Evolutionary conservation across 148 eudicot species (phyloP).

Genomic region (Cornus kousa): DNA sequence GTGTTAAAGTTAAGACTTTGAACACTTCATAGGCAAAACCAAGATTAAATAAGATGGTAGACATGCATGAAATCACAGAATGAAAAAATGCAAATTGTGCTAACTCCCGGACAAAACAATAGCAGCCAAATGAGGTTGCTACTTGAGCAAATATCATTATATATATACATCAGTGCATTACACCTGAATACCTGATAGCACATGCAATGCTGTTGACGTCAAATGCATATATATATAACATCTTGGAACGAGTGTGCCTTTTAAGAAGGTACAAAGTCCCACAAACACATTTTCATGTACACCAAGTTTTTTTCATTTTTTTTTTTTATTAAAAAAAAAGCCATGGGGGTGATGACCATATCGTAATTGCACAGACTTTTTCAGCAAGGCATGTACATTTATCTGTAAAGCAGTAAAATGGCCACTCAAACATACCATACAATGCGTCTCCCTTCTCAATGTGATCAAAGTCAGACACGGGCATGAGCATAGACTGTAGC

Average conservation of each 20-base stretch:
- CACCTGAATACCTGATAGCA: no score
- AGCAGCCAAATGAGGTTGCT: no score
- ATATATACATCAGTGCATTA: no score
- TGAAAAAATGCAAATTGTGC: neutral
- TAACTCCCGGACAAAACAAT: neutral
- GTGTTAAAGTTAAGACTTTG: no score
- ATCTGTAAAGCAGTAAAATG: neutral
- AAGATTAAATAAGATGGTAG: no score
- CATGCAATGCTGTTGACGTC: no score
- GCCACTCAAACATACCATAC: slow-evolving; percentile 39
- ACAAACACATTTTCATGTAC: neutral
- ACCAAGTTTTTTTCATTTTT: neutral
- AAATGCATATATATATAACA: no score
- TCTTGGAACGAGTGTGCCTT: no score
- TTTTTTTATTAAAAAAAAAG: no score
- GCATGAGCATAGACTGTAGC: slow-evolving; percentile 46
- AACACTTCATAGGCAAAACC: no score
- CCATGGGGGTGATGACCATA: neutral
- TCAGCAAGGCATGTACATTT: neutral
- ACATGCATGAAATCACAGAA: neutral
- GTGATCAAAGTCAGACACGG: slow-evolving; percentile 68
- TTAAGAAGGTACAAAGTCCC: no score
- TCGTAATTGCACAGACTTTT: neutral
- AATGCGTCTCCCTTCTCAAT: slow-evolving; percentile 83
- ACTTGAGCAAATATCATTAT: no score